Percentiles rank a stretch among this genome's conserved stretches.
Conservation (phyloP, 495 filamentous ascomycete species). For the Aspergillus panamensis region DNA sequence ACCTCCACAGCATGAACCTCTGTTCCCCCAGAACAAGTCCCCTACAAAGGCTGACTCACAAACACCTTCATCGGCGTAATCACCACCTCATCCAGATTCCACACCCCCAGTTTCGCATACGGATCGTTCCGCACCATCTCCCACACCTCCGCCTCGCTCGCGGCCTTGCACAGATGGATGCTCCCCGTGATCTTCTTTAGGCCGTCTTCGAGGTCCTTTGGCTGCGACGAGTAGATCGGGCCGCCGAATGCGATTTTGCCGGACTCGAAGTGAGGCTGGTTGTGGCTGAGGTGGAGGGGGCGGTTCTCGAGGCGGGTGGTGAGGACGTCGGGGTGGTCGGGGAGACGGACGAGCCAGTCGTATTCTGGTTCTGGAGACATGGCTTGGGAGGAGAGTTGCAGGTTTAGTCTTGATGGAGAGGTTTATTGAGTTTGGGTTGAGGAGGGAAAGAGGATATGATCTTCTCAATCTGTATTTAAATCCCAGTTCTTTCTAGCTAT, state of each 20-base stretch:
- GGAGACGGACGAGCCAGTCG: conserved; percentile 2
- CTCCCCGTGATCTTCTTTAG: background rate
- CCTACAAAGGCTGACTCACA: background rate
- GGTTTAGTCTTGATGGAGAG: too few species aligned
- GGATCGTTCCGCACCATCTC: background rate
- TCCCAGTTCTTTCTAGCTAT: too few species aligned
- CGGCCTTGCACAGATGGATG: background rate
- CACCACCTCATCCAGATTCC: background rate
- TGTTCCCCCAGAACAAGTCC: background rate
- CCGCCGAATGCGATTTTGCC: background rate
- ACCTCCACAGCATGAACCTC: too few species aligned
- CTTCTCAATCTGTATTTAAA: too few species aligned
- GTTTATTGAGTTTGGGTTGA: too few species aligned
- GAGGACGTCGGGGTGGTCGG: background rate
- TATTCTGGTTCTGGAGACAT: background rate
- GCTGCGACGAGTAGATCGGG: background rate
- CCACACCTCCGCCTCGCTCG: background rate
- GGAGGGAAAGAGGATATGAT: too few species aligned
- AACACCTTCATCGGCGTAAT: background rate
- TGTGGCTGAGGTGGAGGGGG: background rate
- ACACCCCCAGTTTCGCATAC: background rate
- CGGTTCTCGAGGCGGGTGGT: background rate
- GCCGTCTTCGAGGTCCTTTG: background rate
- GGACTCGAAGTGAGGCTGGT: background rate
- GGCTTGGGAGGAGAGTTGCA: too few species aligned